Conservation (phyloP, 2,329 filamentous ascomycete species). For the Phoma sp. region DNA sequence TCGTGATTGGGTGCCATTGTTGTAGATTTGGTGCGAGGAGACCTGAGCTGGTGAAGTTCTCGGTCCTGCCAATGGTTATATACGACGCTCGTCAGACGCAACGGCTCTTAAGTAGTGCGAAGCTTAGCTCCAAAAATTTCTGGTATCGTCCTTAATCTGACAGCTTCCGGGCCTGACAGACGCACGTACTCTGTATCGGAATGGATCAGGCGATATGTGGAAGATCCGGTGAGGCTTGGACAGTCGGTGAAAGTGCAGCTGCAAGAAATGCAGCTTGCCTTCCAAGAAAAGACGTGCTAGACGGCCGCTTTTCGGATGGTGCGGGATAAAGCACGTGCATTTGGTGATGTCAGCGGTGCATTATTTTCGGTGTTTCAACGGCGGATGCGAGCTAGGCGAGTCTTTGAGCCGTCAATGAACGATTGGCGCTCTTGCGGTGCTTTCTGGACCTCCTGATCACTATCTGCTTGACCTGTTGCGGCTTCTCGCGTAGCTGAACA, state of each 20-base stretch:
- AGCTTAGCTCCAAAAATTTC: constrained; percentile 20
- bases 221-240: constrained; percentile 22
- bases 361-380: constrained; percentile 12
- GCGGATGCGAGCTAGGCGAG: constrained; percentile 11
- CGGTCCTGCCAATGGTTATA: constrained; percentile 11
- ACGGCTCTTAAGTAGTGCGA: constrained; percentile 12
- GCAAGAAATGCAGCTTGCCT: constrained; percentile 37
- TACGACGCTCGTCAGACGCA: constrained; percentile 1
- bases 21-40: neutral
- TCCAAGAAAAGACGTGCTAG: constrained; percentile 39
- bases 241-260: constrained; percentile 24
- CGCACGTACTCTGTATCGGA: constrained; percentile 13
- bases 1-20: constrained; percentile 54
- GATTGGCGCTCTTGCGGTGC: constrained; percentile 4
- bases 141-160: constrained; percentile 16
- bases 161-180: constrained; percentile 6
- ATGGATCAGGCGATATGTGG: constrained; percentile 13
- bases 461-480: constrained; percentile 2
- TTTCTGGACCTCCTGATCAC: neutral
- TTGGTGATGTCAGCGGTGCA: constrained; percentile 18
- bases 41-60: constrained; percentile 1
- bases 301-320: constrained; percentile 33
- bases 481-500: neutral
- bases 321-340: constrained; percentile 33
- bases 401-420: neutral